Percentiles rank a stretch among this genome's conserved stretches.
Conservation (phyloP, 768 basidiomycete genomes). For the Trametes cubensis region DNA sequence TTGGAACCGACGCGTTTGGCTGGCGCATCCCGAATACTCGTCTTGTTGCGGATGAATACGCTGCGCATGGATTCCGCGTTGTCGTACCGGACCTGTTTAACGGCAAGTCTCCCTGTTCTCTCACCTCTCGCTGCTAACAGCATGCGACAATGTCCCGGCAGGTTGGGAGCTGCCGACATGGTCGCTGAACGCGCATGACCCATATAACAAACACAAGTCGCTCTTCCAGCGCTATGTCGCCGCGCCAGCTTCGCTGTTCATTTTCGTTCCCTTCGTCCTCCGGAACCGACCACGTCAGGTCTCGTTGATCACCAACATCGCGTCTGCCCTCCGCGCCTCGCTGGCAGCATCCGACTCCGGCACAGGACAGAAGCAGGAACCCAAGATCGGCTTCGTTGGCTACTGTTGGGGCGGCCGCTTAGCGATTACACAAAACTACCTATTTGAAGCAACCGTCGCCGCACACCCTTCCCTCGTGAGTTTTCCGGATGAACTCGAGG, state of each 20-base stretch:
- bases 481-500: slow-evolving; percentile 25
- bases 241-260: slow-evolving; percentile 18
- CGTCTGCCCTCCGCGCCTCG: slow-evolving; percentile 15
- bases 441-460: slow-evolving; percentile 26
- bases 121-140: not conserved
- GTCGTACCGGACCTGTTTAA: slow-evolving; percentile 27
- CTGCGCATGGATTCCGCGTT: slow-evolving; percentile 23
- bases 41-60: slow-evolving; percentile 29
- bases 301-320: slow-evolving; percentile 14
- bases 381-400: slow-evolving; percentile 24
- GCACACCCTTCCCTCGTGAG: slow-evolving; percentile 26
- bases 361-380: slow-evolving; percentile 7
- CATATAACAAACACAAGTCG: not conserved
- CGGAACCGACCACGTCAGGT: slow-evolving; percentile 24
- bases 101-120: too few relatives aligned
- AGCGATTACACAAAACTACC: slow-evolving; percentile 25
- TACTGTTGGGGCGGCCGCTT: slow-evolving; percentile 31
- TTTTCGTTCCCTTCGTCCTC: slow-evolving; percentile 26
- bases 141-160: not conserved
- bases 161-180: slow-evolving; percentile 24
- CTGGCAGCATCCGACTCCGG: not conserved
- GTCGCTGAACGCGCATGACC: slow-evolving; percentile 21
- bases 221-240: slow-evolving; percentile 19
- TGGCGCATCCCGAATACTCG: slow-evolving; percentile 25
- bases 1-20: slow-evolving; percentile 27